Percentiles rank a stretch among this genome's conserved stretches.
Conservation (phyloP, 306 rosid genomes). For the Corylus americana region DNA sequence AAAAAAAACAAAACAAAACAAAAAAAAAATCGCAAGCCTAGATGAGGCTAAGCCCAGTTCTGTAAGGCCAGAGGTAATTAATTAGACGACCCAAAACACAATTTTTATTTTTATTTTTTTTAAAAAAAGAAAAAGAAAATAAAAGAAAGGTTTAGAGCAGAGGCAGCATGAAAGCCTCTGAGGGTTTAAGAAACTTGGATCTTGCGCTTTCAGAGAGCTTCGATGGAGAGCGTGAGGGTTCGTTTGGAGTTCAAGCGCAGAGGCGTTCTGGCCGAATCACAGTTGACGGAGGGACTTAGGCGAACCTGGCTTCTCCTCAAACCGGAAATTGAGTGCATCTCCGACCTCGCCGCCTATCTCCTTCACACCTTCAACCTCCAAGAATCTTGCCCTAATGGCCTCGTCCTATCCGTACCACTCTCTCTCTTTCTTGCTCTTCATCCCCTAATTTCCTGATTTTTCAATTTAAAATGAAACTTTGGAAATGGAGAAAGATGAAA, state of each 20-base stretch:
- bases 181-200: conserved; percentile 21
- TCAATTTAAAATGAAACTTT: not conserved
- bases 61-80: too few species aligned
- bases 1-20: too few species aligned
- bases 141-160: not conserved
- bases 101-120: too few species aligned
- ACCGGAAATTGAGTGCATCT: conserved; percentile 65
- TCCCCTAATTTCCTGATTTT: not conserved
- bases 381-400: conserved; percentile 65
- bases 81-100: too few species aligned
- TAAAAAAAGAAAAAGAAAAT: too few species aligned
- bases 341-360: conserved; percentile 60
- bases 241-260: conserved; percentile 65
- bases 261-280: conserved; percentile 50
- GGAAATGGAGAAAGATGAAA: not conserved
- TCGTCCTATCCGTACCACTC: conserved; percentile 58
- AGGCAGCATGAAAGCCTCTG: too few species aligned
- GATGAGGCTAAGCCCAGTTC: too few species aligned
- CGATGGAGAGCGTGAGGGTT: conserved; percentile 53
- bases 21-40: too few species aligned
- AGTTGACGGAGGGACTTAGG: conserved; percentile 55
- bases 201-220: not conserved
- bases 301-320: conserved; percentile 85
- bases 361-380: conserved; percentile 51
- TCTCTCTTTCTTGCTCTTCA: conserved; percentile 3